These are phyloP conservation scores for Verruconis gallopava DNA, from an alignment of 2,329 filamentous ascomycete species.

Conservation along the genomic window DNA sequence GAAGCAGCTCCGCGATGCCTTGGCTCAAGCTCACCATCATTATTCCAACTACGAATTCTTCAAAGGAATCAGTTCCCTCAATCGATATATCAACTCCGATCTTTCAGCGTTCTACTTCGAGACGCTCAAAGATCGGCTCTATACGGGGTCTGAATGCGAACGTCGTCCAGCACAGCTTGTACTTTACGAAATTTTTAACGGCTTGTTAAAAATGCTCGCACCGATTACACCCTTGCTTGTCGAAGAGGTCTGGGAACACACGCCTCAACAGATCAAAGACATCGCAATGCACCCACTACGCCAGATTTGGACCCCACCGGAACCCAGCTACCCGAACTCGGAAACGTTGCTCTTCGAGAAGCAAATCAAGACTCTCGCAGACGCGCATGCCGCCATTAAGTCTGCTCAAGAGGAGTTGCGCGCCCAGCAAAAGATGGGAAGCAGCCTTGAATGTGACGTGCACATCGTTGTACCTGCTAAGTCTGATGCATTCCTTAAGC, in stretches of 20 bases:
- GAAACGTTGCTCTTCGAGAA: constrained; percentile 38
- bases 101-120: constrained; percentile 93
- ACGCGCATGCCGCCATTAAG: neutral
- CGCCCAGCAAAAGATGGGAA: constrained; percentile 58
- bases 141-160: constrained; percentile 62
- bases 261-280: constrained; percentile 49
- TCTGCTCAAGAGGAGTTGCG: constrained; percentile 49
- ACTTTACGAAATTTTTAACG: constrained; percentile 50
- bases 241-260: constrained; percentile 75
- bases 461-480: constrained; percentile 32
- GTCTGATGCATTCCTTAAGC: neutral
- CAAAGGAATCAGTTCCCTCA: constrained; percentile 59
- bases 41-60: constrained; percentile 70
- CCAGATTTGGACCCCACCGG: constrained; percentile 13
- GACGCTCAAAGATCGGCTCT: constrained; percentile 78
- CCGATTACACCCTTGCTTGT: constrained; percentile 74
- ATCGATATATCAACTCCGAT: constrained; percentile 69
- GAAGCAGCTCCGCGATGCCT: constrained; percentile 55
- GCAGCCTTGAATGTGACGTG: constrained; percentile 67
- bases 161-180: constrained; percentile 44
- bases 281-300: constrained; percentile 13
- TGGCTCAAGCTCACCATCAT: constrained; percentile 49
- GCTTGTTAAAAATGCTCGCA: constrained; percentile 64
- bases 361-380: neutral
- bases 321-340: constrained; percentile 35